Conservation (phyloP, 139 green algal species). For the Tetradesmus lagerheimii region DNA sequence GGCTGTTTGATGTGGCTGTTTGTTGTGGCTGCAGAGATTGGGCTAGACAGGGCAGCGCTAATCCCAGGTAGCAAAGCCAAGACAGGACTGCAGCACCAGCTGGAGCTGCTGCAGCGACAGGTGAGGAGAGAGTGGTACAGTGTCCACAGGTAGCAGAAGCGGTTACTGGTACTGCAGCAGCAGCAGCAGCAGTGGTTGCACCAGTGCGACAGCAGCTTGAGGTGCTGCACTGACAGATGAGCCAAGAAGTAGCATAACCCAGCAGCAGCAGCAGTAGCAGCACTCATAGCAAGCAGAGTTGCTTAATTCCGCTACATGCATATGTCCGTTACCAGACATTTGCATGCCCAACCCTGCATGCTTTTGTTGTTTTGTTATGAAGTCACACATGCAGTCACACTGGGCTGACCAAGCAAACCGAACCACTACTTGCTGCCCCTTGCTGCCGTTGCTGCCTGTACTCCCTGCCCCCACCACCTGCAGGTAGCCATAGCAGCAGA, state of each 20-base stretch:
- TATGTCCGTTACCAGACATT: too few relatives aligned
- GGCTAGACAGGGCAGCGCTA: constrained; percentile 19
- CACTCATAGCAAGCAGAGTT: too few relatives aligned
- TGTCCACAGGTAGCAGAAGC: too few relatives aligned
- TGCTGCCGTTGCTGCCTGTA: not conserved
- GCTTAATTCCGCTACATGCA: too few relatives aligned
- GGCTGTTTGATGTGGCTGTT: not conserved
- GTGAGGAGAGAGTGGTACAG: not conserved
- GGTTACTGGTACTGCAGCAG: not conserved
- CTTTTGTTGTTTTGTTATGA: too few relatives aligned
- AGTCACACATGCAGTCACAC: too few relatives aligned
- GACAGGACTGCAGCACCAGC: constrained; percentile 27
- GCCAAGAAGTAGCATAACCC: too few relatives aligned
- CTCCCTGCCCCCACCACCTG: not conserved
- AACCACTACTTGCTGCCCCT: not conserved
- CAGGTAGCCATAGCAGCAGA: constrained; percentile 66
- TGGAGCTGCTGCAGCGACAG: constrained; percentile 41
- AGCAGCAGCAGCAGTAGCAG: not conserved
- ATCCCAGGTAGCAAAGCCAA: constrained; percentile 26
- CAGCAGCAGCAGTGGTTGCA: not conserved
- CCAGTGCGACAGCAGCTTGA: too few relatives aligned
- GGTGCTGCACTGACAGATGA: too few relatives aligned
- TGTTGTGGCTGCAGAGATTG: constrained; percentile 28
- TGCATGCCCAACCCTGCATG: too few relatives aligned
- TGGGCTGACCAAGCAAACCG: too few relatives aligned